phyloP scores from a whole-genome alignment of 768 basidiomycete species.

The Amanita jacksonii region DNA sequence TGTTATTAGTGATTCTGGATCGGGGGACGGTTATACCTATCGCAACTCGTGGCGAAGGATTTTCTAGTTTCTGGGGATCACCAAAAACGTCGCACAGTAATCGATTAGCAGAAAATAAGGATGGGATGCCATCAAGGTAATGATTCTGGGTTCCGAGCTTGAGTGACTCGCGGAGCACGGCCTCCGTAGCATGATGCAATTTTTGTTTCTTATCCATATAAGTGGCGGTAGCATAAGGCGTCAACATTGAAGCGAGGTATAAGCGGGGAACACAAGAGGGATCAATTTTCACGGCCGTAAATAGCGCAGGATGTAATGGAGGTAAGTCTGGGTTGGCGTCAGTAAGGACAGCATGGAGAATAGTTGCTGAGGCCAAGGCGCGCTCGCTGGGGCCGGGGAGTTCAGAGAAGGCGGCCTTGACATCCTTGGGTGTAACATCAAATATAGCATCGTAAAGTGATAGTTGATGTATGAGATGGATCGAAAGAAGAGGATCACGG shows the following conservation, averaged over 20 bases:
- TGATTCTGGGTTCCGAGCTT: conserved; percentile 76
- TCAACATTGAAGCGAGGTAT: conserved; percentile 72
- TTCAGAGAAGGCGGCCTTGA: conserved; percentile 34
- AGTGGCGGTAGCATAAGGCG: conserved; percentile 53
- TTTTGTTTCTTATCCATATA: conserved; percentile 62
- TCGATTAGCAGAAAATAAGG: conserved; percentile 47
- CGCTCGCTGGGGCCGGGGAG: conserved; percentile 26
- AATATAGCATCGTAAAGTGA: conserved; percentile 64
- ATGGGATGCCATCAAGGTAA: conserved; percentile 67
- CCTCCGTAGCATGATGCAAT: conserved; percentile 46
- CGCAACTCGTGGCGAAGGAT: conserved; percentile 40
- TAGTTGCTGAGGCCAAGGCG: conserved; percentile 45
- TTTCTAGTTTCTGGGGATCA: conserved; percentile 23
- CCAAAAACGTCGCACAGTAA: conserved; percentile 29
- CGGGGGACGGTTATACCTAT: conserved; percentile 41
- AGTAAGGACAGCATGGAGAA: conserved; percentile 44
- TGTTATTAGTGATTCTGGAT: background rate
- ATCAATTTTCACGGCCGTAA: conserved; percentile 29
- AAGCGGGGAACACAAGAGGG: conserved; percentile 43
- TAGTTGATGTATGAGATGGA: conserved; percentile 67
- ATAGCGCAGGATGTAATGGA: conserved; percentile 36
- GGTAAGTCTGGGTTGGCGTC: conserved; percentile 23
- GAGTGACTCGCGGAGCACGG: conserved; percentile 72
- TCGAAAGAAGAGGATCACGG: conserved; percentile 61
- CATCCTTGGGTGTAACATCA: conserved; percentile 37